A percentile compares a stretch with the other conserved stretches of the same genome.
These are phyloP conservation scores for Rhazya stricta DNA, from an alignment of 257 asterid genomes.

Conservation along the genomic window DNA sequence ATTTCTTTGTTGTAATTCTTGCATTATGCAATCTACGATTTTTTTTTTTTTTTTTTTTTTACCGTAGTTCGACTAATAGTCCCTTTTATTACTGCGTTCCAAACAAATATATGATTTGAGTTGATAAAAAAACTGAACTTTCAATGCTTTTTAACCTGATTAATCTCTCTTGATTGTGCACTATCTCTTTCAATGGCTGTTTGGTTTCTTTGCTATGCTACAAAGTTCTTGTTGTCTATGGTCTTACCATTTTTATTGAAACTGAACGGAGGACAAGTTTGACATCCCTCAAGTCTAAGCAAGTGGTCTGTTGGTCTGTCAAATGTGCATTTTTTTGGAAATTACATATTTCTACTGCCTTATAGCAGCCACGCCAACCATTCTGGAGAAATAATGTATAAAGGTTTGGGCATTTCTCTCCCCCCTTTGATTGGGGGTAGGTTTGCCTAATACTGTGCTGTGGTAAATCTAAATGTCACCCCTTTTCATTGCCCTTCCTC, in stretches of 20 bases:
- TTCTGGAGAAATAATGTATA: neutral
- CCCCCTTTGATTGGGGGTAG: neutral
- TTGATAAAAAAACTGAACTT: too few relatives aligned
- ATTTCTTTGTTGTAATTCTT: neutral
- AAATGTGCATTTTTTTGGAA: neutral
- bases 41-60: too few relatives aligned
- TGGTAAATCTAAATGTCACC: neutral
- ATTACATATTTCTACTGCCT: neutral
- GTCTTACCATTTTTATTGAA: neutral
- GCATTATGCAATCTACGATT: neutral
- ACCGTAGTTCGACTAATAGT: too few relatives aligned
- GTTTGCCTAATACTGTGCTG: neutral
- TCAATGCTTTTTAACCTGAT: neutral
- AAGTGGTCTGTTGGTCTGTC: neutral
- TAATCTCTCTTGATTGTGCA: neutral
- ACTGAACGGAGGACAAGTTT: neutral
- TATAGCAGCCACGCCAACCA: neutral
- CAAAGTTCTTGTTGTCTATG: neutral
- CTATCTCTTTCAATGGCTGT: neutral
- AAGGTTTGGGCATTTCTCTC: neutral
- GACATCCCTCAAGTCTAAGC: neutral
- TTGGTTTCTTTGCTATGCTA: neutral
- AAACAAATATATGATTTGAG: too few relatives aligned
- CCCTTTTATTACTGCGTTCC: too few relatives aligned
- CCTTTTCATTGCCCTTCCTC: too few relatives aligned